Evolutionary conservation across 345 rosid species (phyloP), one percentile per base, ranked within the genome.

Genomic region (Gynandropsis gynandra): DNA sequence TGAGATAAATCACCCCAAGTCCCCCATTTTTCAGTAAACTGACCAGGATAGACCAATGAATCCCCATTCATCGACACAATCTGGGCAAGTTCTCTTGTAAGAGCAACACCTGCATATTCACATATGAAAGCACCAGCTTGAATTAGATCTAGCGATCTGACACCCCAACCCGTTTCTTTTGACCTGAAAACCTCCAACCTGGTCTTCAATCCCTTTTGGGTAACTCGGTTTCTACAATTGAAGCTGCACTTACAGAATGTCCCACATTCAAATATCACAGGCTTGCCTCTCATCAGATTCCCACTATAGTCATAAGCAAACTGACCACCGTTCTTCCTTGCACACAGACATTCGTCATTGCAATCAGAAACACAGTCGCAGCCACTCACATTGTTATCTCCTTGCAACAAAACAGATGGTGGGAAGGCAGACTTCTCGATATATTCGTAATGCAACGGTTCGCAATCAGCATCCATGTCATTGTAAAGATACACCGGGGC

Each of bases 81-180:
- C 63, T 72, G 72, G 0, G 86, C 84, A 64, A 84, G 95, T 19
- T 82, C 81, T 66, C 71, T 80, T 3, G 88, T 87, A 43, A 85
- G 77, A 50, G 70, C 66, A 16, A 92, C 74, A 9, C 98, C 98
- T 3, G 95, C 75, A 56, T 80, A 92, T 54, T 92, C 95, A 19
- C 96, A 87, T 50, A 92, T 75, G 58, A 92, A 92, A 44, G 72
- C 67, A 41, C 98, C 98, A 0, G 98, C 87, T 42, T 74, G 77
- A 43, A 92, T 84, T 64, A 92, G 45, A 65, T 85, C 86, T 56
- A 87, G 64, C 27, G 95, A 74, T 74, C 89, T 70, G 20, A 92
- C 86, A 34, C 81, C 89, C 96, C 93, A 92, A 11, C 88, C 84
- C 0, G 85, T 79, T 68, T 80, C 89, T 61, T 60, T 76, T 0